A percentile compares a stretch with the other conserved stretches of the same genome.
These are phyloP conservation scores for Agroathelia rolfsii DNA, from an alignment of 1,284 basidiomycete genomes.

Conservation along the genomic window DNA sequence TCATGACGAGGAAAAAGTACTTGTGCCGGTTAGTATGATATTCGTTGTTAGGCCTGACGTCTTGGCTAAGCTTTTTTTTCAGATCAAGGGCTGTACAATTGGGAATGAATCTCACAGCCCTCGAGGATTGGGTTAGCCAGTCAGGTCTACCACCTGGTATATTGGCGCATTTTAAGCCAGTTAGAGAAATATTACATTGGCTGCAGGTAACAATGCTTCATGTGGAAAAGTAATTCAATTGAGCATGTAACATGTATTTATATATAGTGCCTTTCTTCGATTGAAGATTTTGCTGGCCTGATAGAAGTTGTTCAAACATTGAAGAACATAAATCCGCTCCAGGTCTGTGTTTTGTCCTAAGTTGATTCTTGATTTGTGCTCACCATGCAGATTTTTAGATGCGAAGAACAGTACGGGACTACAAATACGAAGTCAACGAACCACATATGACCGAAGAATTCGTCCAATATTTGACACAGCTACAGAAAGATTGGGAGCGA, in stretches of 20 bases:
- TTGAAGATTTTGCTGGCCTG: slow-evolving; percentile 78
- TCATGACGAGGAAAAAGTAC: slow-evolving; percentile 87
- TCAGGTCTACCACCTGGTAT: slow-evolving; percentile 77
- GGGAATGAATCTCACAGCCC: slow-evolving; percentile 72
- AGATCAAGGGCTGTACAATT: slow-evolving; percentile 87
- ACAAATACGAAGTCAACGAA: slow-evolving; percentile 93
- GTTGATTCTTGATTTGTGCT: slow-evolving; percentile 3
- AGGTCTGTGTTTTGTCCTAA: slow-evolving; percentile 34
- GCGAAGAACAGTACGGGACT: slow-evolving; percentile 86
- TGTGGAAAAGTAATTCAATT: slow-evolving; percentile 5
- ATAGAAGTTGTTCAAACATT: slow-evolving; percentile 87
- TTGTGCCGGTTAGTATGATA: slow-evolving; percentile 62
- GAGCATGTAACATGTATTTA: slow-evolving; percentile 10
- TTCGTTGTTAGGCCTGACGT: slow-evolving; percentile 7
- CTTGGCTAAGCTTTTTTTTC: slow-evolving; percentile 3
- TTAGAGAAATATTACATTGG: slow-evolving; percentile 83
- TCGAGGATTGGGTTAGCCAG: slow-evolving; percentile 89
- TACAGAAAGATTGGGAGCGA: slow-evolving; percentile 94
- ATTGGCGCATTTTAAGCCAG: slow-evolving; percentile 73
- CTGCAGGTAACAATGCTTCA: slow-evolving; percentile 49
- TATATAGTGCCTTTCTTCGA: slow-evolving; percentile 74
- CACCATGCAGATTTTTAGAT: slow-evolving; percentile 40
- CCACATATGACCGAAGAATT: slow-evolving; percentile 91
- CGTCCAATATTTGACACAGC: slow-evolving; percentile 82
- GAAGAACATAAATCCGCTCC: slow-evolving; percentile 82